Conservation (phyloP, 108 stramenopile genomes). For the Conticribra guillardii region DNA sequence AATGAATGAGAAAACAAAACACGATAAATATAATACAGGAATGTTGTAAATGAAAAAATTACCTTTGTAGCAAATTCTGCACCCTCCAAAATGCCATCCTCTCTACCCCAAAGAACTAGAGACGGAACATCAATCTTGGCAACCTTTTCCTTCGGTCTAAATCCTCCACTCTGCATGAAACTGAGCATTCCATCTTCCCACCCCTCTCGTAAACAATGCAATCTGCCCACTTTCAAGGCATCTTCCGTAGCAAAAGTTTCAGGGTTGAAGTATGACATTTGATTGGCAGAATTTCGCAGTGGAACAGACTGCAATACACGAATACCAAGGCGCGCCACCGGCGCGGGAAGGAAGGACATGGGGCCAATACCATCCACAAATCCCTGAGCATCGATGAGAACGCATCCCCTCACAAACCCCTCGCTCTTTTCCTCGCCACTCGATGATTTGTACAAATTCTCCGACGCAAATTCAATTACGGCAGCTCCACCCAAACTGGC, state of each 20-base stretch:
- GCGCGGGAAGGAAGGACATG: slow-evolving; percentile 70
- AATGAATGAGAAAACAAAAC: too few relatives aligned
- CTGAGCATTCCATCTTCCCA: slow-evolving; percentile 86
- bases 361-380: slow-evolving; percentile 92
- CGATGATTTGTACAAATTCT: slow-evolving; percentile 11
- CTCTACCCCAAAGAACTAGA: slow-evolving; percentile 91
- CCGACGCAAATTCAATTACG: slow-evolving; percentile 75
- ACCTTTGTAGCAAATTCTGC: slow-evolving; percentile 74
- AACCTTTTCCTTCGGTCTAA: slow-evolving; percentile 80
- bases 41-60: not conserved
- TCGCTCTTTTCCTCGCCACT: slow-evolving; percentile 28
- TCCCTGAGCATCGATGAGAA: slow-evolving; percentile 87
- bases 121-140: slow-evolving; percentile 61
- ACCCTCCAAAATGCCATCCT: slow-evolving; percentile 92
- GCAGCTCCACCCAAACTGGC: slow-evolving; percentile 84
- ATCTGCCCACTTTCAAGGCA: slow-evolving; percentile 82
- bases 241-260: slow-evolving; percentile 85
- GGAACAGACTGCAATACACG: slow-evolving; percentile 77
- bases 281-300: slow-evolving; percentile 76
- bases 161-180: slow-evolving; percentile 89
- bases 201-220: slow-evolving; percentile 84
- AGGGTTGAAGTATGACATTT: slow-evolving; percentile 82
- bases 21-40: not conserved
- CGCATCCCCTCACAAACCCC: slow-evolving; percentile 56
- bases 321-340: slow-evolving; percentile 79